Base-by-base conservation (phyloP, 331 rosid species). In the Quercus phellos region DNA sequence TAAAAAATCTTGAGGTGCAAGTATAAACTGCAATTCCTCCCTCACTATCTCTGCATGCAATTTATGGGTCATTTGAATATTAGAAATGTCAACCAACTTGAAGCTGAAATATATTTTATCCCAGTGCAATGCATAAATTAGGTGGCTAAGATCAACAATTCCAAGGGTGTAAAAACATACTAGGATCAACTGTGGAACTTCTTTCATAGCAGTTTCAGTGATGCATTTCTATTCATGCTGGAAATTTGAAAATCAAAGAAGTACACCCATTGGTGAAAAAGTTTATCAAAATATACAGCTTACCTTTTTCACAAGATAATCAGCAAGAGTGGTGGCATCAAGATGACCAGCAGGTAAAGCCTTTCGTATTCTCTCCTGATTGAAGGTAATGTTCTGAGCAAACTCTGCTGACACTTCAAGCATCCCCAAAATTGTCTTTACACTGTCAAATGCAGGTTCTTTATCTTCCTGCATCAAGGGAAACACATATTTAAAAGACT, bases 311-410 rank as follows among this genome's bases (percentile, higher is more conserved):
- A 94, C 98, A 50, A 94, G 99, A 81, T 94, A 94, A 83, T 94
- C 99, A 12, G 99, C 97, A 22, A 94, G 98, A 14, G 98, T 94
- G 10, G 99, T 94, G 84, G 99, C 99, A 81, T 94, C 99, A 26
- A 94, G 99, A 93, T 86, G 87, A 74, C 98, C 98, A 18, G 99
- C 98, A 72, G 99, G 99, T 81, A 94, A 86, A 58, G 94, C 85
- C 78, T 84, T 90, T 42, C 80, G 88, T 83, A 94, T 91, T 90
- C 94, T 92, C 79, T 87, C 97, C 79, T 6, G 81, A 79, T 92
- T 92, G 80, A 85, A 92, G 38, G 97, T 81, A 76, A 94, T 87
- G 81, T 94, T 92, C 79, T 81, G 84, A 3, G 99, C 93, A 80
- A 94, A 94, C 83, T 94, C 97, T 1, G 99, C 88, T 2, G 99